Evolutionary conservation across 2,329 filamentous ascomycete genomes (phyloP), one percentile per base, ranked within the genome.

Genomic region (Pseudogymnoascus sp.): DNA sequence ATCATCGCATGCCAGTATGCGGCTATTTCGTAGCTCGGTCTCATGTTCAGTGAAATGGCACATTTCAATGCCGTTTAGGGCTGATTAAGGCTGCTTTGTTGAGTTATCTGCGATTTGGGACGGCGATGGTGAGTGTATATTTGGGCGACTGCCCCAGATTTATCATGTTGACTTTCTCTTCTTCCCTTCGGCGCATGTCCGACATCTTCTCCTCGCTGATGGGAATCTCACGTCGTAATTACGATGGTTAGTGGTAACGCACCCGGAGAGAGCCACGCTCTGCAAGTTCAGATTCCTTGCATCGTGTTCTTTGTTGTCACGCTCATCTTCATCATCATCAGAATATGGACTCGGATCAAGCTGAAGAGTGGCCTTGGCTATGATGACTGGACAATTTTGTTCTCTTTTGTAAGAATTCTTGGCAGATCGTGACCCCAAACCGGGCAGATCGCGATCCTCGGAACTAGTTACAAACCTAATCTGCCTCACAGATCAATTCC

Each of bases 231-330:
- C n/a, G n/a, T 31, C 31, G 25, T 11, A 16, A 53, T 31, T 25
- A 28, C 25, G 7, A 53, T 53, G 46, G 46, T 53, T 53, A 53
- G 46, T 53, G 46, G 46, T 53, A 53, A 53, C 25, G n/a, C 23
- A 25, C 46, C 46, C 25, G 46, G 46, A 16, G 46, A 53, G 46
- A 53, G 46, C 46, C 23, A 53, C 25, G 46, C 25, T 53, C 46
- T 53, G 46, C 46, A 53, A 12, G 40, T 79, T 75, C 66, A 78
- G 73, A 62, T 81, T 78, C 59, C 74, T 71, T 7, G 78, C 78
- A 70, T 82, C 81, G 71, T 78, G 42, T 80, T 81, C 70, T 78
- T 79, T 61, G 67, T 74, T 59, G 16, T 79, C 1, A 78, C 77
- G 5, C 77, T 78, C 12, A 66, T 78, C 1, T 77, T 80, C 59